Evolutionary conservation across 192 early-diverging fungal genomes (phyloP), one percentile per base, ranked within the genome.

Genomic region (Coemansia sp.): DNA sequence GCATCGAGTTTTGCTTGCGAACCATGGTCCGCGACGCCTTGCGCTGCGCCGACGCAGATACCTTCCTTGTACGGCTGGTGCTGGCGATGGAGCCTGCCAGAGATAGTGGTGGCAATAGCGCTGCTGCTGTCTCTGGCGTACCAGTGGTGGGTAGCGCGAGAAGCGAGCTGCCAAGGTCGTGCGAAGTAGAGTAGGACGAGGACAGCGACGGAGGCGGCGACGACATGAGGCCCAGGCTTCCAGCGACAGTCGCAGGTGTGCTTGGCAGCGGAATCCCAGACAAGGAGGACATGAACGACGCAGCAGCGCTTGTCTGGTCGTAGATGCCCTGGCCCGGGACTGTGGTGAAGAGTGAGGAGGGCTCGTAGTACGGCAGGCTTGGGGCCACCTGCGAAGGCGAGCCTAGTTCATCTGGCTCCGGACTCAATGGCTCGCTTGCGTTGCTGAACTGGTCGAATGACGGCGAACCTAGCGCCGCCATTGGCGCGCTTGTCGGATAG

Each of bases 21-120:
- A 32, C 33, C 5, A 57, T n/a, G 10, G 63, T 17, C 22, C 55
- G 52, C 5, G 63, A 32, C 40, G 33, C 1, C 54, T 65, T 65
- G 54, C 63, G 63, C 53, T 41, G 43, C 29, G 34, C 32, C 2
- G 63, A 29, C 36, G 36, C 17, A 5, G 52, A 38, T 29, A 54
- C 23, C 53, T 56, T 65, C n/a, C 53, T 65, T 56, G 63, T 43
- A 11, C 45, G 38, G 32, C 34, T 57, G 9, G 33, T 57, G 4
- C 15, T 57, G 14, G 49, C 2, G 14, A 35, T 2, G 14, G 15
- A 23, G 2, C 23, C 35, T 41, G 48, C 7, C 49, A n/a, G 49
- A 6, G 34, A 57, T 17, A 57, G 55, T 10, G 4, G 33, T 17
- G 55, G 34, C 55, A 14, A 57, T 11, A 11, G 14, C 25, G 9